Evolutionary conservation across 163 green algal genomes (phyloP).

Genomic region (Volvox carteri): DNA sequence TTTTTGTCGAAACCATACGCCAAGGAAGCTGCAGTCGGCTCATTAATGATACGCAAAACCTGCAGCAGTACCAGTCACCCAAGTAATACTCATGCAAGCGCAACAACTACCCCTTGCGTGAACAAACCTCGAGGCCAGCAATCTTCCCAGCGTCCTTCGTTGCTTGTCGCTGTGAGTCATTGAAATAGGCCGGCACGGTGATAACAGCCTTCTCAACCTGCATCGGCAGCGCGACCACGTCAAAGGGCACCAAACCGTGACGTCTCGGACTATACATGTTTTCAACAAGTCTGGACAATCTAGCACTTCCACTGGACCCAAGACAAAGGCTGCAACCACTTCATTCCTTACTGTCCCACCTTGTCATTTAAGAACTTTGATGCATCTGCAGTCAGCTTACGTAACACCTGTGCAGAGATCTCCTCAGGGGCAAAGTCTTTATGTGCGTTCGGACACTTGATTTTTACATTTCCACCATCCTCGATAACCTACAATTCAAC

Average conservation of each 20-base stretch:
- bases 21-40: slow-evolving; percentile 97
- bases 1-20: slow-evolving; percentile 98
- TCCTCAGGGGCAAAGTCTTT: slow-evolving; percentile 99
- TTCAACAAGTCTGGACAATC: too few relatives aligned
- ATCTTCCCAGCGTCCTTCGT: slow-evolving; percentile 99
- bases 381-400: slow-evolving; percentile 90
- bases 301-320: too few relatives aligned
- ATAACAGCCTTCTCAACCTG: slow-evolving; percentile 96
- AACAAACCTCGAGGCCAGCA: slow-evolving; percentile 92
- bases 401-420: slow-evolving; percentile 94
- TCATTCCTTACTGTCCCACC: too few relatives aligned
- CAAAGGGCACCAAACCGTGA: too few relatives aligned
- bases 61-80: too few relatives aligned
- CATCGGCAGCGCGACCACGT: too few relatives aligned
- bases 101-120: too few relatives aligned
- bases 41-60: slow-evolving; percentile 99
- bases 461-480: slow-evolving; percentile 95
- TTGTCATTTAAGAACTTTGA: slow-evolving; percentile 96
- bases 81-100: background rate
- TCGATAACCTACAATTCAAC: slow-evolving; percentile 76
- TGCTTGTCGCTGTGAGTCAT: slow-evolving; percentile 97
- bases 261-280: too few relatives aligned
- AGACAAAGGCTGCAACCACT: too few relatives aligned
- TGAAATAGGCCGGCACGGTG: slow-evolving; percentile 99
- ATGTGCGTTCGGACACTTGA: slow-evolving; percentile 88